Evolutionary conservation across 805 yeast genomes (phyloP), one percentile per base, ranked within the genome.

Genomic region (Ascoidea asiatica): DNA sequence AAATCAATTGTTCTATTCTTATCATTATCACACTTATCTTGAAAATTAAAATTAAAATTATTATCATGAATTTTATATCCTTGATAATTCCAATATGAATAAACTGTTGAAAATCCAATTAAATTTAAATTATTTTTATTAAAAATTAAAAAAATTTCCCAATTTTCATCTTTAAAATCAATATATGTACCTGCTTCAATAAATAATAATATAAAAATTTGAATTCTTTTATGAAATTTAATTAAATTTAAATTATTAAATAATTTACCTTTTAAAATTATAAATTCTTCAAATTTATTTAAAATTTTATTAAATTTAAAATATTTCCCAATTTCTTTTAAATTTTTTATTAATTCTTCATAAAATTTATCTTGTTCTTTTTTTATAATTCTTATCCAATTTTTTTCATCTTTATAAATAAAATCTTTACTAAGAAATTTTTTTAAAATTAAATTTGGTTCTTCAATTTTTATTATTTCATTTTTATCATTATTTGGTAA

Each of bases 171-270:
- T 0, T 60, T 60, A 37, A 71, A 69, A 56, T 89, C 96, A 45
- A 92, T 87, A 54, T 76, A 85, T 1, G 94, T 78, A 1, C 96
- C 97, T 0, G 95, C 97, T 58, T 92, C 98, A 52, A 92, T 90
- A 63, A 81, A 88, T 8, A 92, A 66, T 21, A 90, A 64, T 15
- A 85, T 84, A 52, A 92, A 75, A 1, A 89, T 77, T 52, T 87
- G 95, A 51, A 88, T 67, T 47, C 95, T 63, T 42, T 69, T 62
- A 53, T 80, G 89, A 43, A 87, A 59, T 49, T 72, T 75, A 40
- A 17, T 19, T 4, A n/a, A 23, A 5, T 54, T 55, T 0, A 55
- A 56, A 40, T 66, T 69, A 11, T 57, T 53, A n/a, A n/a, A n/a
- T 42, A 77, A 55, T 21, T 58, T 56, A 1, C 59, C 44, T 48